phyloP scores from a whole-genome alignment of 208 protist species.

The Leishmania major region DNA sequence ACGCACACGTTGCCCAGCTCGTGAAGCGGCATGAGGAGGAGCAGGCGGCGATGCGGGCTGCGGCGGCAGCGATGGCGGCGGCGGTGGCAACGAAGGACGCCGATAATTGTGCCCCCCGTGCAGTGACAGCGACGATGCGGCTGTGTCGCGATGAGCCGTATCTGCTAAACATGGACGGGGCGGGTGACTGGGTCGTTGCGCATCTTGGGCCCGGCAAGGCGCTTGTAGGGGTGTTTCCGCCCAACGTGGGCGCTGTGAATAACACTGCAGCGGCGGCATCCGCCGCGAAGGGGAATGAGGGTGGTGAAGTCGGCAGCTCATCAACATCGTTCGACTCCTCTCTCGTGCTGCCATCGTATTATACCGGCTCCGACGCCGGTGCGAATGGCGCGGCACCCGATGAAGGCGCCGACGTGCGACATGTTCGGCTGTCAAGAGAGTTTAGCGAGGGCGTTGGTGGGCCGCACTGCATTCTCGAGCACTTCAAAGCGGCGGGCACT shows the following conservation, averaged over 20 bases:
- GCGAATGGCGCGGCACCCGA: not conserved
- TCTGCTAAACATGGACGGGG: constrained; percentile 75
- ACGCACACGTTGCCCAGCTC: constrained; percentile 24
- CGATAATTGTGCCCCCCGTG: constrained; percentile 25
- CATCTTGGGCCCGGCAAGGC: constrained; percentile 42
- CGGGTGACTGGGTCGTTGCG: constrained; percentile 72
- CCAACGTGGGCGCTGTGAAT: no score
- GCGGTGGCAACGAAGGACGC: constrained; percentile 15
- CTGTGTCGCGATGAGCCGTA: constrained; percentile 48
- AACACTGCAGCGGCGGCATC: not conserved
- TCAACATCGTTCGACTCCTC: constrained; percentile 27
- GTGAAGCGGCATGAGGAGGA: constrained; percentile 24
- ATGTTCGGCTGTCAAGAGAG: constrained; percentile 16
- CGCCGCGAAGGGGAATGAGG: not conserved
- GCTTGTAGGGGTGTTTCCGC: constrained; percentile 38
- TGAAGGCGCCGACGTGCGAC: constrained; percentile 3
- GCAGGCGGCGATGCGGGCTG: constrained; percentile 17
- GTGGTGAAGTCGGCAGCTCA: not conserved
- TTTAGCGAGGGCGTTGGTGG: constrained; percentile 29
- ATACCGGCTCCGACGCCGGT: not conserved
- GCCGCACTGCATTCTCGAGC: constrained; percentile 33
- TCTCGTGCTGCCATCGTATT: not conserved
- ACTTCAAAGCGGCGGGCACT: not conserved
- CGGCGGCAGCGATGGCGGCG: constrained; percentile 4
- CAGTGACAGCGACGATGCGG: constrained; percentile 28